These are phyloP conservation scores for Hibiscus tridactylites DNA, from an alignment of 345 rosid species.

Conservation along the genomic window DNA sequence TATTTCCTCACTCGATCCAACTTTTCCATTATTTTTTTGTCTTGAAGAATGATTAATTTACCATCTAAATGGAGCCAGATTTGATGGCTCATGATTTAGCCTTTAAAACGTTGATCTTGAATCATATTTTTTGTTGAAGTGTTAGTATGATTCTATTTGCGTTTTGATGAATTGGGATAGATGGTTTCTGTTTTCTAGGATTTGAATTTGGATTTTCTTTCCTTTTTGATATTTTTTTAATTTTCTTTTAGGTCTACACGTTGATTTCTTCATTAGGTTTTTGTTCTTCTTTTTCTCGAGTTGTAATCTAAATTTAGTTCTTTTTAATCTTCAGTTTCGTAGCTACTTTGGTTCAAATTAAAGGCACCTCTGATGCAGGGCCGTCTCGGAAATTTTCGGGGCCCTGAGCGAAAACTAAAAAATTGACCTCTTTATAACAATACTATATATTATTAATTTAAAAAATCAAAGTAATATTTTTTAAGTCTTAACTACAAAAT, in stretches of 20 bases:
- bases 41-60: background rate
- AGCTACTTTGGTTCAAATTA: too few relatives aligned
- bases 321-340: too few relatives aligned
- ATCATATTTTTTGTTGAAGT: background rate
- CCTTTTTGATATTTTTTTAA: background rate
- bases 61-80: background rate
- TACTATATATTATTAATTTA: too few relatives aligned
- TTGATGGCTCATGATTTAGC: background rate
- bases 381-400: too few relatives aligned
- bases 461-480: too few relatives aligned
- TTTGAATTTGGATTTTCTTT: background rate
- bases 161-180: conserved; percentile 9
- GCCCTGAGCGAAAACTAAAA: too few relatives aligned
- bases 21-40: background rate
- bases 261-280: background rate
- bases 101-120: background rate
- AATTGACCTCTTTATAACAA: too few relatives aligned
- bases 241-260: background rate
- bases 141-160: background rate
- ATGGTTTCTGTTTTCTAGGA: conserved; percentile 3
- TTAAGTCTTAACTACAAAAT: too few relatives aligned
- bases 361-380: too few relatives aligned
- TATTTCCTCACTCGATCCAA: background rate
- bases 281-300: background rate
- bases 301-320: background rate